Percentiles rank a stretch among this genome's conserved stretches.
These are phyloP conservation scores for Clavispora santaluciae DNA, from an alignment of 805 yeast species.

Conservation along the genomic window DNA sequence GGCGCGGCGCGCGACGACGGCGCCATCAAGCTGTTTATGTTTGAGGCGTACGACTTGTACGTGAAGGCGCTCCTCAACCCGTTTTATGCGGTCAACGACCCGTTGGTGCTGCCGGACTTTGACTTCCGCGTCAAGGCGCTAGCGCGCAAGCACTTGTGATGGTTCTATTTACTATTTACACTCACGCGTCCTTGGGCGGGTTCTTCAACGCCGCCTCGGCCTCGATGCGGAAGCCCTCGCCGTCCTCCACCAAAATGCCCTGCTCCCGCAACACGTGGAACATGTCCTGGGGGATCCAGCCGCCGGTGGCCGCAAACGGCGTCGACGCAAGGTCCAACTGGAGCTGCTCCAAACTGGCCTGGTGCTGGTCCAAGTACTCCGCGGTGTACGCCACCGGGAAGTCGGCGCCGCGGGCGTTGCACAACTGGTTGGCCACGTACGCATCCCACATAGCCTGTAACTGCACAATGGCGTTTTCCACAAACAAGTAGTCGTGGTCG, in stretches of 20 bases:
- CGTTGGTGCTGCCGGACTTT: constrained; percentile 68
- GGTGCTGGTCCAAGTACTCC: constrained; percentile 54
- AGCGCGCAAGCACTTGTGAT: constrained; percentile 70
- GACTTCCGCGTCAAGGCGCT: constrained; percentile 66
- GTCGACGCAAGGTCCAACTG: constrained; percentile 61
- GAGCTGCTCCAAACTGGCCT: constrained; percentile 55
- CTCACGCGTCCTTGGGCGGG: background rate
- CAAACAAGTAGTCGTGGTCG: constrained; percentile 56
- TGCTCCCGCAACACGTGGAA: constrained; percentile 65
- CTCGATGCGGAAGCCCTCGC: constrained; percentile 37
- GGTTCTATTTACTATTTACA: background rate
- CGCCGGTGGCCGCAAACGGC: constrained; percentile 87
- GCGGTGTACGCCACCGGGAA: constrained; percentile 63
- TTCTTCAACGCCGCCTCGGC: constrained; percentile 22
- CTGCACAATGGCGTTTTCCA: constrained; percentile 64
- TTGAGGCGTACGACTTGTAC: constrained; percentile 82
- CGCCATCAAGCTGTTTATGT: constrained; percentile 74
- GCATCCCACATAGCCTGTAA: constrained; percentile 66
- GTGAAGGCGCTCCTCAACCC: constrained; percentile 83
- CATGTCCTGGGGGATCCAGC: constrained; percentile 96
- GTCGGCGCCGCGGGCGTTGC: constrained; percentile 33
- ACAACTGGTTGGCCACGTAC: constrained; percentile 54
- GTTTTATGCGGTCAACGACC: constrained; percentile 72
- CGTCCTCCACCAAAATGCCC: constrained; percentile 58
- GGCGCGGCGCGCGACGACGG: constrained; percentile 48